Base-by-base conservation (phyloP, 176 grass and related monocot species). In the Oryza australiensis region DNA sequence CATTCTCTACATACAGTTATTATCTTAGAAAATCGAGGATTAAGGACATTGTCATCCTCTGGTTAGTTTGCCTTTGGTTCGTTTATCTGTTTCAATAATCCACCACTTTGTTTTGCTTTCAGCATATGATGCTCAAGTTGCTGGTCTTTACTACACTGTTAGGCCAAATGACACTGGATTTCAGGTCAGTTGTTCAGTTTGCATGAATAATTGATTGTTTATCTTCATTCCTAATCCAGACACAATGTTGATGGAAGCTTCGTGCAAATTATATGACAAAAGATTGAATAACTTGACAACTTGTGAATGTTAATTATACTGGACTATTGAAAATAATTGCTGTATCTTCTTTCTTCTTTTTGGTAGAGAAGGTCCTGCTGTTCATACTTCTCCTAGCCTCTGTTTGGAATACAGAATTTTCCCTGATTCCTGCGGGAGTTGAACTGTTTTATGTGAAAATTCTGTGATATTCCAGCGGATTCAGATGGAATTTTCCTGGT, bases 61-160 rank as follows among this genome's bases (percentile, higher is more conserved):
- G 38, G 34, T 65, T 83, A 65, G 23, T 49, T 86, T 74, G 3
- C n/a, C 57, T 41, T 70, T 11, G 22, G 66, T 69, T 74, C 34
- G 49, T 48, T 68, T 26, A 11, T 38, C n/a, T 70, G 64, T 32
- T 48, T 15, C 45, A 66, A 41, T 68, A 30, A 64, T 68, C 12
- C 62, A 57, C 64, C 79, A 81, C 63, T 59, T 81, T 26, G 74
- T 66, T 86, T 85, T 82, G 7, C 79, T 89, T 92, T 53, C 86
- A 98, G 95, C 96, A 49, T 98, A 98, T 89, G 92, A 98, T 38
- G 96, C 96, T 79, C 38, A 91, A 90, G 85, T 98, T 91, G 96
- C 93, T 88, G 96, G 96, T 77, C 83, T 98, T 75, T 88, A 92
- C 79, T 98, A 95, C 70, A 5, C 22, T 60, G 77, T 95, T 73